Percentiles rank a stretch among this genome's conserved stretches.
Evolutionary conservation across 1,139 yeast species (phyloP).

Genomic region (Yamadazyma blattariae): DNA sequence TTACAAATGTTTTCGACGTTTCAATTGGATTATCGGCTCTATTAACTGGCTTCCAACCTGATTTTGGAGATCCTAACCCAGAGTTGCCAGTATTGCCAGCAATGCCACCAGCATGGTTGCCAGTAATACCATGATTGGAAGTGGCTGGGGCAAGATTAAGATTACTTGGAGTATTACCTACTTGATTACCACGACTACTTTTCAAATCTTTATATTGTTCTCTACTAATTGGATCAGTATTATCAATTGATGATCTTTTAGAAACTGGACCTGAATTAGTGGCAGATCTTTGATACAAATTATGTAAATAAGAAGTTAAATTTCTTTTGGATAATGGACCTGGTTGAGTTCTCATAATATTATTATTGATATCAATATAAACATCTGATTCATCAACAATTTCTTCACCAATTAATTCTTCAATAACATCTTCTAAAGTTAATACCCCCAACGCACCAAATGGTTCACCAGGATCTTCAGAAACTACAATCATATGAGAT

Average conservation of each 20-base stretch:
- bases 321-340: slow-evolving; percentile 81
- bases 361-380: slow-evolving; percentile 83
- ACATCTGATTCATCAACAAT: slow-evolving; percentile 98
- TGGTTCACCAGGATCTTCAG: slow-evolving; percentile 83
- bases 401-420: slow-evolving; percentile 96
- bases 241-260: slow-evolving; percentile 39
- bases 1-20: slow-evolving; percentile 67
- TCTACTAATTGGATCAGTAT: slow-evolving; percentile 1
- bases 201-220: not conserved
- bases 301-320: slow-evolving; percentile 65
- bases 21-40: slow-evolving; percentile 80
- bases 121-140: no score
- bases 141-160: no score
- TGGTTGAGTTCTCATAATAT: slow-evolving; percentile 78
- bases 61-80: slow-evolving; percentile 3
- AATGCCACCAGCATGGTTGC: no score
- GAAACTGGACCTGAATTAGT: slow-evolving; percentile 18
- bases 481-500: slow-evolving; percentile 94
- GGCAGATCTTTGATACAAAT: slow-evolving; percentile 43
- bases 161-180: no score
- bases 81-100: no score
- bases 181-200: not conserved
- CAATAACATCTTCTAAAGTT: slow-evolving; percentile 94
- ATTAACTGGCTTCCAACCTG: slow-evolving; percentile 55
- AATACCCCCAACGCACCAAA: slow-evolving; percentile 87